phyloP scores from a whole-genome alignment of 371 early-diverging fungal genomes.

The Mucor saturninus region DNA sequence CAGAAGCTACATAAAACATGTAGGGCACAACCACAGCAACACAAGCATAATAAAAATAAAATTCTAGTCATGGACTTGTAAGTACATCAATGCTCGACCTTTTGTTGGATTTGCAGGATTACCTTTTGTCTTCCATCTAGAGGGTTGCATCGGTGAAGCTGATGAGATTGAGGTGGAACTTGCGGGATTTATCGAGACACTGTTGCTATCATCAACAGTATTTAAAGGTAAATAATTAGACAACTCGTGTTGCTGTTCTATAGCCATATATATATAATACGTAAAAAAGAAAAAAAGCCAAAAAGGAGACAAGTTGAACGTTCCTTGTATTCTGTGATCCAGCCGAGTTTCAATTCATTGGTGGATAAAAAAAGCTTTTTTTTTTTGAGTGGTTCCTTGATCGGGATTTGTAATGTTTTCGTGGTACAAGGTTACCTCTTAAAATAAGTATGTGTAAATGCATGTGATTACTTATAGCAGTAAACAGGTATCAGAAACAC shows the following conservation, averaged over 20 bases:
- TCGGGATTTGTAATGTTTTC: too few relatives aligned
- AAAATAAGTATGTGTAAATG: too few relatives aligned
- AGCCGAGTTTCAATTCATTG: too few relatives aligned
- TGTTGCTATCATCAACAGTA: neutral
- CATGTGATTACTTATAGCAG: too few relatives aligned
- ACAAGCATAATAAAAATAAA: slow-evolving; percentile 74
- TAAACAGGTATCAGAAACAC: too few relatives aligned
- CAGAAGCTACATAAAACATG: slow-evolving; percentile 69
- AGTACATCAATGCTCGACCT: too few relatives aligned
- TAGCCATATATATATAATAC: neutral
- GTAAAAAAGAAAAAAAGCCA: neutral
- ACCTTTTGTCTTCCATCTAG: slow-evolving; percentile 50
- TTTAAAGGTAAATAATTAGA: neutral
- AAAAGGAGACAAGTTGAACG: too few relatives aligned
- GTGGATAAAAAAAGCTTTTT: too few relatives aligned
- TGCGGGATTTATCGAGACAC: neutral
- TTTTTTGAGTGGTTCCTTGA: too few relatives aligned
- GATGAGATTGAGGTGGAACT: neutral
- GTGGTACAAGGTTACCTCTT: too few relatives aligned
- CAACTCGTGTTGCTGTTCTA: neutral
- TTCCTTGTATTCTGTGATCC: neutral
- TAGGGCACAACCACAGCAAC: slow-evolving; percentile 61
- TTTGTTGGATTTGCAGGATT: neutral
- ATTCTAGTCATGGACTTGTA: slow-evolving; percentile 47
- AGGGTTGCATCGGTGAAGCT: slow-evolving; percentile 12